Evolutionary conservation across 2,329 filamentous ascomycete species (phyloP), one percentile per base, ranked within the genome.

Genomic region (Aspergillus sp.): DNA sequence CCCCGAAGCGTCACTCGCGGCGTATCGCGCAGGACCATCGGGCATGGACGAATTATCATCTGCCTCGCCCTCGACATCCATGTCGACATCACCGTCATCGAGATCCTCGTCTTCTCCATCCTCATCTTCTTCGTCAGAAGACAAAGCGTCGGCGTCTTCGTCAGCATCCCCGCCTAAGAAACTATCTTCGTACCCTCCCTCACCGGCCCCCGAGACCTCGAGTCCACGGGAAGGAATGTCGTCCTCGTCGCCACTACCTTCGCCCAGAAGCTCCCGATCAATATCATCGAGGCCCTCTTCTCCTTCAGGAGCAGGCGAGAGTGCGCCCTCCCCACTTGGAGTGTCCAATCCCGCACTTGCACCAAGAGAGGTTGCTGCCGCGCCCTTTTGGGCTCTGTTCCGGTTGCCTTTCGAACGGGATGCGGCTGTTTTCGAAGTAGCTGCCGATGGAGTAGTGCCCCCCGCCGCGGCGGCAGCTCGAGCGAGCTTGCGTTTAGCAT

Each of bases 241-340:
- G 7, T 73, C 73, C 25, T 75, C 72, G n/a, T 75, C 73, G 5
- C 66, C 72, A 51, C 70, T 74, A 21, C 52, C 70, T 49, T 75
- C 73, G 35, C 71, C 72, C 11, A 75, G 67, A 17, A 71, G 65
- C 55, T 75, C 73, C 35, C 73, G 73, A 59, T 75, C 73, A 21
- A 72, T 67, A 47, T 75, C 73, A 54, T 75, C 73, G 12, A 76
- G 65, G 4, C 62, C 59, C 48, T 69, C 70, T 43, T 76, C 73
- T 8, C 67, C 69, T 40, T 74, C 71, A 14, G 62, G 62, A 48
- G 62, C 55, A 12, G 66, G 58, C 2, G 65, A 64, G 25, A 64
- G 62, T 43, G 65, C 69, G 3, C 57, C 58, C 27, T 68, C 66
- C 53, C 64, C 67, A 33, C 59, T 64, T 9, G 68, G 66, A 15